Evolutionary conservation across 1,139 yeast genomes (phyloP), one percentile per base, ranked within the genome.

Genomic region (Suhomyces ambrosiae): DNA sequence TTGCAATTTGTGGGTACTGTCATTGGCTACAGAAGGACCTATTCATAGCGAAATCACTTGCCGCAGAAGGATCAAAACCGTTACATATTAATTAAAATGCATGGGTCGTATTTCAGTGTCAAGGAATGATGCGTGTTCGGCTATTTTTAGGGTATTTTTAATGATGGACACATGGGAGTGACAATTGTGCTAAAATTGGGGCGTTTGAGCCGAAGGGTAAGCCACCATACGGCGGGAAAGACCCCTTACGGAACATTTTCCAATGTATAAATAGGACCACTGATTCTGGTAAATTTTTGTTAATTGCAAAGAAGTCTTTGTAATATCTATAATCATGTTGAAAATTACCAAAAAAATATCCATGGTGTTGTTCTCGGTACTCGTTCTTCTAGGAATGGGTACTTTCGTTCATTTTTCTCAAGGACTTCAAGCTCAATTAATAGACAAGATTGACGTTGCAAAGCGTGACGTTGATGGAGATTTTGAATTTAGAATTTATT

Each of bases 401-500:
- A 24, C 42, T 9, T 34, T 34, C 30, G 14, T 38, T 8, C 36
- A 35, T 25, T 16, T 27, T 12, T 11, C 36, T n/a, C 32, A 34
- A 12, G 18, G 24, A 2, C 14, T 26, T 14, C 37, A 28, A n/a
- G 10, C 11, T 7, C 11, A 24, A 6, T 18, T 29, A 19, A 7
- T 25, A 7, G 14, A 29, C 4, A 17, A 12, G 4, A 5, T 27
- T 7, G 17, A 21, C 7, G 17, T 33, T 12, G 30, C 31, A 7
- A 27, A 27, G 19, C 34, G 34, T 25, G 34, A 28, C n/a, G 21
- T 3, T 6, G 32, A 29, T 17, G 38, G 36, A 9, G 40, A 36
- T 12, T 48, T 52, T 19, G 42, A 41, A 15, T 49, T 57, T 25
- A 48, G 53, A 39, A 41, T 56, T 9, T 50, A 54, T 37, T 50